Evolutionary conservation across 176 grass and related monocot genomes (phyloP).

Genomic region (Metroxylon sagu): DNA sequence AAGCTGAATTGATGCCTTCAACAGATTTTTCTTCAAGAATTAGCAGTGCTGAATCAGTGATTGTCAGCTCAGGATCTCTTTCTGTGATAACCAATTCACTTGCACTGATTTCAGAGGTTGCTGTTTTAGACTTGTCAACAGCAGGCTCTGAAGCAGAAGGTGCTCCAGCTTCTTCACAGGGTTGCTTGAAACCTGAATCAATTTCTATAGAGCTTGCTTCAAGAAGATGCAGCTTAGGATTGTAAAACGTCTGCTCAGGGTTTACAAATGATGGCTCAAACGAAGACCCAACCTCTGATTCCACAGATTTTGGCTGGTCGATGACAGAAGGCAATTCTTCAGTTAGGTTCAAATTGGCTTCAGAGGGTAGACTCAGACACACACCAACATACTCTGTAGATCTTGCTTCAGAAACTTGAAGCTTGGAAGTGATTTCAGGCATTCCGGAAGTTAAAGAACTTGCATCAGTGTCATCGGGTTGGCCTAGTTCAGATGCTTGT

Average conservation of each 20-base stretch:
- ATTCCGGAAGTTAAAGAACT: slow-evolving; percentile 14
- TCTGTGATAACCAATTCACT: not conserved
- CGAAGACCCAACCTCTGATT: slow-evolving; percentile 26
- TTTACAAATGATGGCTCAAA: slow-evolving; percentile 36
- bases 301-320: slow-evolving; percentile 17
- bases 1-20: not conserved
- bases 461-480: slow-evolving; percentile 17
- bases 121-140: slow-evolving; percentile 15
- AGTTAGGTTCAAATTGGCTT: slow-evolving; percentile 13
- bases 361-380: slow-evolving; percentile 13
- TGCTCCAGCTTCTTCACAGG: slow-evolving; percentile 26
- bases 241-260: slow-evolving; percentile 22
- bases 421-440: not conserved
- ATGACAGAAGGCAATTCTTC: slow-evolving; percentile 18
- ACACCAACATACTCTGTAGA: slow-evolving; percentile 1
- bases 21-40: not conserved
- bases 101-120: slow-evolving; percentile 11
- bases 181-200: slow-evolving; percentile 26
- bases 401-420: too few species aligned
- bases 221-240: slow-evolving; percentile 6
- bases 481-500: slow-evolving; percentile 18
- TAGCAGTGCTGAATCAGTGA: slow-evolving; percentile 5
- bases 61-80: slow-evolving; percentile 4
- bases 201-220: slow-evolving; percentile 27
- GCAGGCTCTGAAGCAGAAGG: slow-evolving; percentile 30